Evolutionary conservation across 1,139 yeast species (phyloP), one percentile per base, ranked within the genome.

Genomic region (Nakaseomyces kungkrabaensis): DNA sequence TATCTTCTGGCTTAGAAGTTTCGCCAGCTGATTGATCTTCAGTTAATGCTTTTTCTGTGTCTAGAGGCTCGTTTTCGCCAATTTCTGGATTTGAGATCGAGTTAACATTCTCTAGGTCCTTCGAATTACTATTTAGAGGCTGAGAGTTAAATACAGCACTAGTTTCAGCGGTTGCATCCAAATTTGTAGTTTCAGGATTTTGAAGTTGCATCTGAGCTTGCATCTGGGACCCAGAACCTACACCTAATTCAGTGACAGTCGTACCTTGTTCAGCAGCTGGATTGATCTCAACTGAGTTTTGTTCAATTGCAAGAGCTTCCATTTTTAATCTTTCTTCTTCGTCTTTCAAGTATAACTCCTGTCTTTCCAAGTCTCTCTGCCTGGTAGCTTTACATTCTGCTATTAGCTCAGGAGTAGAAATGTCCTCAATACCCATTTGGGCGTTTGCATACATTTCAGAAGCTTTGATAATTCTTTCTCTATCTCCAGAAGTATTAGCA

Each of bases 401-500:
- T 43, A 83, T 66, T 55, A 92, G 84, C 49, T 80, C 87, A 1
- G 89, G 81, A 37, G 79, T 75, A 45, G 84, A 79, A 58, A 90
- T 82, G 55, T 94, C 99, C 60, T 94, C 98, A 49, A 92, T 77
- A 9, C 94, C 95, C 63, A 94, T 95, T 67, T 89, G 96, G 0
- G 96, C 96, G 69, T 92, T 90, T 8, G 97, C 95, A 62, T 80
- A 77, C 97, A 94, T 89, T 67, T 94, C 98, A 53, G 92, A 86
- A 0, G 97, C 96, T 65, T 86, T 89, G 51, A 90, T 75, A 11
- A 83, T 72, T 48, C 96, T 72, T 54, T 92, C 98, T 46, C 97
- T 76, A 56, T 90, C 97, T 1, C 87, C 89, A 6, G 77, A 69
- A 0, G 82, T 79, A 32, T 77, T 73, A 0, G 95, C 78, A 68